Percentiles rank a stretch among this genome's conserved stretches.
phyloP scores from a whole-genome alignment of 1,284 basidiomycete genomes.

The Leccinum griseonigrum region DNA sequence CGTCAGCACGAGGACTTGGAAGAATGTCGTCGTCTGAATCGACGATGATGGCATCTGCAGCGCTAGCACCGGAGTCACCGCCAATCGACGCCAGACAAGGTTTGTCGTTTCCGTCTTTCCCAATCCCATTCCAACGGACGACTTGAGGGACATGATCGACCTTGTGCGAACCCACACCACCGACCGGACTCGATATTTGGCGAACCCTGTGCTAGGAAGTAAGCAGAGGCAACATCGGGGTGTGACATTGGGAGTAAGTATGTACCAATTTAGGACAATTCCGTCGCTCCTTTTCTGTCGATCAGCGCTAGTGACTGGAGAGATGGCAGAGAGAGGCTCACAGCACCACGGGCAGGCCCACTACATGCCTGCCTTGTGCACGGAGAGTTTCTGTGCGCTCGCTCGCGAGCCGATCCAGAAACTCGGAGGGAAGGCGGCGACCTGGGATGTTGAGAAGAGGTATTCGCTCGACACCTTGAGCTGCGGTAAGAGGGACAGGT shows the following conservation, averaged over 20 bases:
- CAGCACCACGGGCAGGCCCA: constrained; percentile 28
- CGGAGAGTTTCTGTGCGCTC: constrained; percentile 22
- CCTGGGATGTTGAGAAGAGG: constrained; percentile 8
- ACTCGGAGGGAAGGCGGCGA: constrained; percentile 9
- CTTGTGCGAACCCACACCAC: background rate
- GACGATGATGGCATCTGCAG: constrained; percentile 21
- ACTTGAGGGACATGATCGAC: background rate
- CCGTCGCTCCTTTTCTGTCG: constrained; percentile 26
- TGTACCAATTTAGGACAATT: constrained; percentile 31
- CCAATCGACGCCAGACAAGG: background rate
- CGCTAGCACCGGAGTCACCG: constrained; percentile 11
- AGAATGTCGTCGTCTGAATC: constrained; percentile 18
- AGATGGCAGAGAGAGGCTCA: constrained; percentile 13
- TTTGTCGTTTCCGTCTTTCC: background rate
- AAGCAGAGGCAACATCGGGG: constrained; percentile 3
- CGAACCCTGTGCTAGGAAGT: constrained; percentile 21
- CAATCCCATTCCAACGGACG: background rate
- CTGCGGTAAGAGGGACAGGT: constrained; percentile 22
- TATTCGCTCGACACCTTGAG: constrained; percentile 32
- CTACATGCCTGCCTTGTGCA: constrained; percentile 22
- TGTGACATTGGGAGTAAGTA: constrained; percentile 1
- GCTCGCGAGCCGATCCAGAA: constrained; percentile 16
- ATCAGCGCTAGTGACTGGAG: constrained; percentile 9
- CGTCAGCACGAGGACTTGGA: background rate
- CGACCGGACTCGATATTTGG: constrained; percentile 4